These are phyloP conservation scores for Metarhizium guizhouense DNA, from an alignment of 2,329 filamentous ascomycete genomes.

Conservation along the genomic window DNA sequence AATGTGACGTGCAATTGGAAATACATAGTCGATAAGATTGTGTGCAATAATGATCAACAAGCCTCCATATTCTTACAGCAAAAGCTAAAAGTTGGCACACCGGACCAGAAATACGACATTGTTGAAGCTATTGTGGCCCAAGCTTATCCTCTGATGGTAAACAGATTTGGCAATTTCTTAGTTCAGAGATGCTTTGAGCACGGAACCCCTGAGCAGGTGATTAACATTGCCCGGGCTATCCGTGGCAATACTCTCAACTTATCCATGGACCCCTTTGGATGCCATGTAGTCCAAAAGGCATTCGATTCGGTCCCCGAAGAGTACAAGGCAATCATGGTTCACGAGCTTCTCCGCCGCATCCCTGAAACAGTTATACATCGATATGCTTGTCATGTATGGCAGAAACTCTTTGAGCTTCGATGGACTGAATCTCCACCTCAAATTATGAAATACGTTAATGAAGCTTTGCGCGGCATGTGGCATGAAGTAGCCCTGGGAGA, in stretches of 20 bases:
- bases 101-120: constrained; percentile 94
- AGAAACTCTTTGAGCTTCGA: constrained; percentile 95
- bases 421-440: constrained; percentile 93
- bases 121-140: constrained; percentile 93
- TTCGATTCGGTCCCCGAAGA: constrained; percentile 97
- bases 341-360: constrained; percentile 87
- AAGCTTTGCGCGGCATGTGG: constrained; percentile 93
- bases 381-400: constrained; percentile 98
- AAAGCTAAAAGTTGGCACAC: constrained; percentile 93
- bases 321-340: constrained; percentile 98
- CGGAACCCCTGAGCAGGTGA: constrained; percentile 86
- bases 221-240: constrained; percentile 90
- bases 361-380: constrained; percentile 97
- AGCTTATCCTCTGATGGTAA: constrained; percentile 93
- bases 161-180: constrained; percentile 96
- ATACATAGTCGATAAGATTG: constrained; percentile 98
- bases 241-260: constrained; percentile 87
- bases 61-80: constrained; percentile 98
- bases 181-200: constrained; percentile 99
- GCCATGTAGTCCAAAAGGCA: constrained; percentile 96
- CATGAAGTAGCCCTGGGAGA: constrained; percentile 95
- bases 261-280: constrained; percentile 98
- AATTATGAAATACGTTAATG: constrained; percentile 98
- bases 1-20: constrained; percentile 99
- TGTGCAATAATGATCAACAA: constrained; percentile 98